phyloP scores from a whole-genome alignment of 177 flowering plant species.

The Vitis hybrid region DNA sequence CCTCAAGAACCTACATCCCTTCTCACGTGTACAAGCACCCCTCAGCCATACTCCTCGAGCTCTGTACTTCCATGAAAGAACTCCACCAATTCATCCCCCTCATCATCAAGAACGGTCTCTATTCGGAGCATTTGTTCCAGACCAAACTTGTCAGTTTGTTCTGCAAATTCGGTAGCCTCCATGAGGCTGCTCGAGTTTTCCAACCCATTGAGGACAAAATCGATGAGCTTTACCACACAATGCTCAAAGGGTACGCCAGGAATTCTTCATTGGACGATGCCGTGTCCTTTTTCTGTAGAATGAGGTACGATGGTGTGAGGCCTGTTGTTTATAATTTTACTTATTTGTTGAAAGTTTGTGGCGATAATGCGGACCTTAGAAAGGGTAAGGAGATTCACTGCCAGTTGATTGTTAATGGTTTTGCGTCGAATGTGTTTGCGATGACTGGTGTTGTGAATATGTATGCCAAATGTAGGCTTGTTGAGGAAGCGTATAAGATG shows the following conservation, averaged over 20 bases:
- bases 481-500: conserved; percentile 71
- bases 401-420: conserved; percentile 55
- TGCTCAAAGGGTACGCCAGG: conserved; percentile 71
- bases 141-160: conserved; percentile 79
- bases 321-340: conserved; percentile 67
- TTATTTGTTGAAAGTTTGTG: conserved; percentile 66
- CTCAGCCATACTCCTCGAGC: conserved; percentile 63
- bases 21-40: conserved; percentile 61
- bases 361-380: conserved; percentile 43
- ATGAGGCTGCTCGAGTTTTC: conserved; percentile 67
- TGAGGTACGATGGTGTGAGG: conserved; percentile 49
- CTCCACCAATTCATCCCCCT: conserved; percentile 65
- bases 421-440: conserved; percentile 47
- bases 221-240: conserved; percentile 60
- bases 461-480: conserved; percentile 68
- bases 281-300: conserved; percentile 45
- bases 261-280: conserved; percentile 34
- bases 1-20: conserved; percentile 48
- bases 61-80: conserved; percentile 56
- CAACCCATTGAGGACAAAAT: conserved; percentile 48
- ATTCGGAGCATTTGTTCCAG: conserved; percentile 53
- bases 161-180: conserved; percentile 51
- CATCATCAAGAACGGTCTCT: conserved; percentile 54
- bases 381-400: conserved; percentile 74
- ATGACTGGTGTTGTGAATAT: conserved; percentile 69